phyloP scores from a whole-genome alignment of 306 rosid species.

The Malus asiatica region DNA sequence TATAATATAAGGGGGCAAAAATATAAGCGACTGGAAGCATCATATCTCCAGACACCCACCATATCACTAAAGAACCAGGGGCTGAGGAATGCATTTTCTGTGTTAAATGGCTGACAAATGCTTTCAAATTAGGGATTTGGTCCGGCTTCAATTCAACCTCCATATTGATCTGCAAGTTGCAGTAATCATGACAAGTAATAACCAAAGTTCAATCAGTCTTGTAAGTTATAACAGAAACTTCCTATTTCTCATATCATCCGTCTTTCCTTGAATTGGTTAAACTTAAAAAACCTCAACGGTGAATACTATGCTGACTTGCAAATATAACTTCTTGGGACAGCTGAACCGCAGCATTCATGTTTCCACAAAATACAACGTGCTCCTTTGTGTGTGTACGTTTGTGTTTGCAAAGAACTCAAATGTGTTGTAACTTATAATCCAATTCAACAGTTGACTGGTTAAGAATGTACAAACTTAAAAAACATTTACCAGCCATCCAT shows the following conservation, averaged over 20 bases:
- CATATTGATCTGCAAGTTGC: constrained; percentile 69
- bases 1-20: background rate
- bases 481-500: constrained; percentile 88
- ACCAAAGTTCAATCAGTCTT: background rate
- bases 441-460: background rate
- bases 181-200: constrained; percentile 3
- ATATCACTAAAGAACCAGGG: constrained; percentile 81
- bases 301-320: background rate
- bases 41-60: constrained; percentile 41
- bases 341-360: background rate
- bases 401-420: background rate
- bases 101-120: constrained; percentile 68
- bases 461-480: constrained; percentile 8
- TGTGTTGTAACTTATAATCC: background rate
- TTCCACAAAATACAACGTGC: background rate
- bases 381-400: background rate
- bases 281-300: background rate
- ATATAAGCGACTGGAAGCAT: background rate
- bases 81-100: constrained; percentile 59
- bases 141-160: constrained; percentile 51
- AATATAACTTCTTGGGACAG: background rate
- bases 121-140: constrained; percentile 60
- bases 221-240: background rate
- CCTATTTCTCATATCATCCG: background rate
- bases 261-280: background rate